Conservation (phyloP, 2,329 filamentous ascomycete species). For the Parascedosporium putredinis region DNA sequence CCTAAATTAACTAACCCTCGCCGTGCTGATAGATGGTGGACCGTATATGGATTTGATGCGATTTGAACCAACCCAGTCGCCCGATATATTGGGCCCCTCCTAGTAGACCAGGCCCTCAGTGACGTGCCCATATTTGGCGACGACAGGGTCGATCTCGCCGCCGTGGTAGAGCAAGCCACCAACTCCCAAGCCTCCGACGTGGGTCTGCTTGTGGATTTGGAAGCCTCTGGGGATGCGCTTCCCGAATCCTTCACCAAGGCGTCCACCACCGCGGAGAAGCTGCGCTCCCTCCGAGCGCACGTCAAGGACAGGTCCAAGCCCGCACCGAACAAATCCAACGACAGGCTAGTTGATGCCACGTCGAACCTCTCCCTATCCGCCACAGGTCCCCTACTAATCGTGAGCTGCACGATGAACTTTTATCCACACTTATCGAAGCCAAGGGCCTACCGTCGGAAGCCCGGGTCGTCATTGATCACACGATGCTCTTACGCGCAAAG, state of each 20-base stretch:
- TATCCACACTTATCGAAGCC: constrained; percentile 32
- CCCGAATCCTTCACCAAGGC: constrained; percentile 31
- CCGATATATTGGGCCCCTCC: constrained; percentile 43
- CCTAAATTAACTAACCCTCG: neutral
- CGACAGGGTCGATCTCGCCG: constrained; percentile 31
- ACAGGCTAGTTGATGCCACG: constrained; percentile 20
- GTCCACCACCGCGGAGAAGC: constrained; percentile 35
- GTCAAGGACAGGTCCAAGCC: constrained; percentile 13
- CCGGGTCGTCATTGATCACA: constrained; percentile 42
- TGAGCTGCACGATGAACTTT: constrained; percentile 46
- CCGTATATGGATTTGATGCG: constrained; percentile 33
- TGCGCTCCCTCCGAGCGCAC: constrained; percentile 33
- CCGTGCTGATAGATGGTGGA: neutral
- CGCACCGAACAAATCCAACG: neutral
- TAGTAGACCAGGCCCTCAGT: constrained; percentile 41
- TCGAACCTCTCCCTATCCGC: constrained; percentile 26
- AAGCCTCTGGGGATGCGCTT: constrained; percentile 23
- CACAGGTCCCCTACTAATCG: constrained; percentile 22
- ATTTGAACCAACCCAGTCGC: constrained; percentile 44
- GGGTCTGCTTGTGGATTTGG: constrained; percentile 25
- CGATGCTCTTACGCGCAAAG: constrained; percentile 49
- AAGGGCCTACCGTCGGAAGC: constrained; percentile 39
- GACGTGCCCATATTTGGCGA: constrained; percentile 48
- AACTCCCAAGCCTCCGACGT: constrained; percentile 23
- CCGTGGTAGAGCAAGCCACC: constrained; percentile 31